Base-by-base conservation (phyloP, 495 filamentous ascomycete species). In the Talaromyces borbonicus region DNA sequence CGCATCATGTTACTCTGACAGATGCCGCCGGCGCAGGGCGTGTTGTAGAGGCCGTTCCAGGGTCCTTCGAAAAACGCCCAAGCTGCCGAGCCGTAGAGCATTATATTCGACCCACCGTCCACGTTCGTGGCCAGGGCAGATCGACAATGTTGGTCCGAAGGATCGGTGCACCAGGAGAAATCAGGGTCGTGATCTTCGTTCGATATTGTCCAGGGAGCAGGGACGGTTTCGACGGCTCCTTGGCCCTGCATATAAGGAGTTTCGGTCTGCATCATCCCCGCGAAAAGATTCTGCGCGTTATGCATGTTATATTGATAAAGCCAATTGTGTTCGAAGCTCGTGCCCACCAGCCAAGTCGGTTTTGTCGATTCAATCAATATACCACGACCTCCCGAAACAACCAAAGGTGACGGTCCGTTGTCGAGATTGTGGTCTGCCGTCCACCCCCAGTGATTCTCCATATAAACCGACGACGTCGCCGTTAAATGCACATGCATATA, bases 401-500 rank as follows among this genome's bases (percentile, higher is more conserved):
- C 57, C 18, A 62, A 53, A 5, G 33, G 36, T 31, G 25, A 46
- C 4, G 35, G 29, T 18, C 37, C 29, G 19, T 45, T 25, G 35
- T 70, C 63, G 0, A 71, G 55, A 16, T 51, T 50, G 50, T 68
- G 68, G 52, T 71, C 68, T 2, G 65, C 62, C 22, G 63, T 67
- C 69, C 67, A 73, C 23, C 60, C 64, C 67, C 71, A 73, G 43
- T 72, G 55, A 39, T 66, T 61, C 35, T 73, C 71, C 25, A 73
- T 52, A 46, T 73, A 74, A 2, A 55, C 58, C 6, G 61, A 65
- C 1, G 60, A 55, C 63, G 68, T 49, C 63, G 60, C 0, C 0
- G 61, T 58, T 1, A 74, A 38, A 45, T 73, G 67, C 2, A 73
- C 33, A 8, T 69, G 51, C 11, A 59, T 43, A 32, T 62, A 68